Base-by-base conservation (phyloP, 1,139 yeast genomes). In the Ogataea hybrid region DNA sequence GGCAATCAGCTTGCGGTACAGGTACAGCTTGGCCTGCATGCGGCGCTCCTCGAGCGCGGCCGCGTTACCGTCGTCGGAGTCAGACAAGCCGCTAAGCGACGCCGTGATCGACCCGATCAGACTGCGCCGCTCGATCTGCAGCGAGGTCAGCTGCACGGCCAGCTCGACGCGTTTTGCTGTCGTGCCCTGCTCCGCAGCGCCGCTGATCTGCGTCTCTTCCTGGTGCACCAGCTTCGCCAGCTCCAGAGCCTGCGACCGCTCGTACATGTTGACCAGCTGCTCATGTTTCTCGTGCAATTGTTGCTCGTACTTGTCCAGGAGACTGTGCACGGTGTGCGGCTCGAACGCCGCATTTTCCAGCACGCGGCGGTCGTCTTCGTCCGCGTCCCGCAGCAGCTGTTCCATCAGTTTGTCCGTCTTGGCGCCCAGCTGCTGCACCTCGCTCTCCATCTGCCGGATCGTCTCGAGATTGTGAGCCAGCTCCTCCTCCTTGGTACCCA, bases 1-100 rank as follows among this genome's bases (percentile, higher is more conserved):
- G 39, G 96, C 81, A 35, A 92, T 81, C 50, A 92, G 71, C 56
- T 80, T 79, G 52, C 95, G 75, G 67, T 89, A 90, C 57, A 87
- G 84, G 59, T 81, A 78, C 77, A 89, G 81, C 62, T 84, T 86
- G 30, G 69, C 75, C 8, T 51, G 51, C 6, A 49, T 43, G 14
- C 44, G 42, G 25, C 35, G 43, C 36, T 52, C 54, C 11, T 47
- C 51, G 8, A 38, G 5, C 12, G 40, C 41, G 14, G 38, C 44
- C 5, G 20, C 41, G 20, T 34, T 37, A 6, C 35, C 46, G 7
- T 38, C 48, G 12, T 34, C 41, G 6, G 44, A 23, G 11, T 28
- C 23, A 23, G 21, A 2, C 11, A 41, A 27, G 8, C 54, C 53
- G 11, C 52, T 43, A n/a, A 50, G 40, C 10, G 47, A 39, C 10